Evolutionary conservation across 2,329 filamentous ascomycete genomes (phyloP).

Genomic region (Polychaeton citri): DNA sequence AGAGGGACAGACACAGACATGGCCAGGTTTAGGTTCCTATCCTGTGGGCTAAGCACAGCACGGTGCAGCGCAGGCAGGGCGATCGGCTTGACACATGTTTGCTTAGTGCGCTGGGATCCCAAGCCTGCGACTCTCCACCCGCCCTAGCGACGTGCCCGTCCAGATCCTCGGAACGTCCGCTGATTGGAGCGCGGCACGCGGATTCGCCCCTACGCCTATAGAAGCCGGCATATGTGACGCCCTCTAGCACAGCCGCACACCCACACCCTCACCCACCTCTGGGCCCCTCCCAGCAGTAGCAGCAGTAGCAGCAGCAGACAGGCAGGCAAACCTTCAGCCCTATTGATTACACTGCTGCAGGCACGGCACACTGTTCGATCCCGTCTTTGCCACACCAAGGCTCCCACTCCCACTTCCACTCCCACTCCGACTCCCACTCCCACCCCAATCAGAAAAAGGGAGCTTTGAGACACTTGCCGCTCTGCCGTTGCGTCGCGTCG

Average conservation of each 20-base stretch:
- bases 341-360: not conserved
- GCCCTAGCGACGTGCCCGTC: not conserved
- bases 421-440: no score
- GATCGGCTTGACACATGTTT: not conserved
- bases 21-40: no score
- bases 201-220: not conserved
- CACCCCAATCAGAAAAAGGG: no score
- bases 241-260: not conserved
- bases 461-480: no score
- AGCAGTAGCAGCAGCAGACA: no score
- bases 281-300: no score
- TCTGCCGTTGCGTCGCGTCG: no score
- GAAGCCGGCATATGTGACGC: not conserved
- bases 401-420: no score
- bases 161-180: not conserved
- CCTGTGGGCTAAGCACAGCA: no score
- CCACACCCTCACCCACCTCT: not conserved
- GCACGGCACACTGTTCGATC: not conserved
- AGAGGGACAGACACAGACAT: no score
- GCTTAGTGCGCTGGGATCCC: not conserved
- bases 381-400: constrained; percentile 7
- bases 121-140: not conserved
- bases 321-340: not conserved
- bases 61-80: not conserved
- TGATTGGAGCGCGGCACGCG: not conserved